Percentiles rank a stretch among this genome's conserved stretches.
Conservation (phyloP, 768 basidiomycete species). For the Crucibulum laeve region DNA sequence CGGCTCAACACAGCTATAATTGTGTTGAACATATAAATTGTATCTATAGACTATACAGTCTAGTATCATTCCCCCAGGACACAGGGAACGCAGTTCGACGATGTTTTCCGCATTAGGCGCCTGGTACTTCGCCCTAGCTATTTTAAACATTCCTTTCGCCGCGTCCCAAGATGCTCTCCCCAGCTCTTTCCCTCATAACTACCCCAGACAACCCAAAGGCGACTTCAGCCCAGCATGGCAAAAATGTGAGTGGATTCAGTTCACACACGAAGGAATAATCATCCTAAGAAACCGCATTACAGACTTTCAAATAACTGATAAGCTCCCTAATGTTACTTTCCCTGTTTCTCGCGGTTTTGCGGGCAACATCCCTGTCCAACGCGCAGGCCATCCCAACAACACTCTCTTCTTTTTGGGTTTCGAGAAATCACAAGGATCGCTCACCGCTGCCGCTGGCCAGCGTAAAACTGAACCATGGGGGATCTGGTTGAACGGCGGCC, state of each 20-base stretch:
- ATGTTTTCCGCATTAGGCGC: no score
- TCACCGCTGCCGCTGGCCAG: conserved; percentile 34
- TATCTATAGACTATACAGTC: no score
- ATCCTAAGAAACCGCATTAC: not conserved
- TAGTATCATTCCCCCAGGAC: no score
- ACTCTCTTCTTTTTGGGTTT: conserved; percentile 67
- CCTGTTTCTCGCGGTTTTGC: conserved; percentile 47
- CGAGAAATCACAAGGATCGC: conserved; percentile 51
- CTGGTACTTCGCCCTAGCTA: no score
- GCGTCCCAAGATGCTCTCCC: no score
- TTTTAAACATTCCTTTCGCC: no score
- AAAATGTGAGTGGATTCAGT: conserved; percentile 36
- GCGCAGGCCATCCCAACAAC: conserved; percentile 56
- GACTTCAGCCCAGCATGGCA: conserved; percentile 60
- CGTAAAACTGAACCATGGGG: conserved; percentile 65
- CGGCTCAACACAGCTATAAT: no score
- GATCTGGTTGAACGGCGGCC: conserved; percentile 74
- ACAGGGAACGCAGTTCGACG: no score
- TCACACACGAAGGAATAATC: not conserved
- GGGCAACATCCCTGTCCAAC: conserved; percentile 60
- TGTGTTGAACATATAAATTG: no score
- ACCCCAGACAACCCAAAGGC: conserved; percentile 40
- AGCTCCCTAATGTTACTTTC: conserved; percentile 61
- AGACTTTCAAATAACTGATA: conserved; percentile 59
- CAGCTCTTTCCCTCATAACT: conserved; percentile 42